These are phyloP conservation scores for Pseudogymnoascus sp. DNA, from an alignment of 2,329 filamentous ascomycete species.

Conservation along the genomic window DNA sequence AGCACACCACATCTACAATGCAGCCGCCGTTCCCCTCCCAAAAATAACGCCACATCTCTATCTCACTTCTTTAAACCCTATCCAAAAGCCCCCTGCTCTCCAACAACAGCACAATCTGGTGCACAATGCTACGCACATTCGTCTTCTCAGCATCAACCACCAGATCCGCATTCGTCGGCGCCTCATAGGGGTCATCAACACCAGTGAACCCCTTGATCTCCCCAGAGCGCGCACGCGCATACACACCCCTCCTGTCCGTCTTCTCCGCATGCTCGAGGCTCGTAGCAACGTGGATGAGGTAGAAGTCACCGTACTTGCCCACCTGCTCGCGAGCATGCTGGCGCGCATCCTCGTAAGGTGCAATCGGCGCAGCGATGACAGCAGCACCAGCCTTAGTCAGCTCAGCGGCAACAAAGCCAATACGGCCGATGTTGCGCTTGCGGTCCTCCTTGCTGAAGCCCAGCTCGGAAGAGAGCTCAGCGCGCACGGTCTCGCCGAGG, in stretches of 20 bases:
- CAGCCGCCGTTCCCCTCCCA: not conserved
- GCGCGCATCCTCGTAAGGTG: slow-evolving; percentile 77
- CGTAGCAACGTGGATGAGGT: slow-evolving; percentile 90
- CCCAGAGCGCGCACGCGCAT: slow-evolving; percentile 72
- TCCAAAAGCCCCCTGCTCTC: slow-evolving; percentile 87
- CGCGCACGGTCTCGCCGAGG: slow-evolving; percentile 88
- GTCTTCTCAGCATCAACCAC: slow-evolving; percentile 80
- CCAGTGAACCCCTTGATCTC: slow-evolving; percentile 98
- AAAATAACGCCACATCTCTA: not conserved
- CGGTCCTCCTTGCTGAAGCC: slow-evolving; percentile 92
- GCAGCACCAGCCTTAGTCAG: slow-evolving; percentile 87
- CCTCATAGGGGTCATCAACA: slow-evolving; percentile 95
- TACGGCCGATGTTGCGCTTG: slow-evolving; percentile 89
- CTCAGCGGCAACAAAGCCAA: slow-evolving; percentile 92
- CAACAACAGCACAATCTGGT: slow-evolving; percentile 90
- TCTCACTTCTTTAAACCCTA: slow-evolving; percentile 32
- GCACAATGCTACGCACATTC: slow-evolving; percentile 84
- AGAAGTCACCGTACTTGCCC: slow-evolving; percentile 85
- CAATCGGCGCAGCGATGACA: slow-evolving; percentile 94
- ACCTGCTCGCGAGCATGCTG: slow-evolving; percentile 74
- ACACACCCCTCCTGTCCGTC: slow-evolving; percentile 90
- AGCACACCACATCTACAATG: not conserved
- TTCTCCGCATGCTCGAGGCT: slow-evolving; percentile 88
- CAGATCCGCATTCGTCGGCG: slow-evolving; percentile 71
- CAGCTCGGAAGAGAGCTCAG: slow-evolving; percentile 87